Conservation (phyloP, 2,329 filamentous ascomycete genomes). For the Hypoxylon sp. region DNA sequence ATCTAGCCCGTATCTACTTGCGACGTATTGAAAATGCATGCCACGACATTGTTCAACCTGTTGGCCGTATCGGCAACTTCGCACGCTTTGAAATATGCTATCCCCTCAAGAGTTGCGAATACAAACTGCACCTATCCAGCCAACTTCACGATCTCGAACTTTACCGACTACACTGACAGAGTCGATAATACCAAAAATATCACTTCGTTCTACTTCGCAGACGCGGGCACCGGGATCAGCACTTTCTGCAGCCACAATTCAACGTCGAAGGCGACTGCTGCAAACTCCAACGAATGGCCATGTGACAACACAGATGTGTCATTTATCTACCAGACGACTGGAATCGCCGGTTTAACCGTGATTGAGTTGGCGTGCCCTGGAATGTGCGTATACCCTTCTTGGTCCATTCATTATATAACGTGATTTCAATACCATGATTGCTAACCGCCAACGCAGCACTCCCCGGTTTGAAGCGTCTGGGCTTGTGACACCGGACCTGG, state of each 20-base stretch:
- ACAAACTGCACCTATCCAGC: slow-evolving; percentile 48
- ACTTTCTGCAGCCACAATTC: slow-evolving; percentile 51
- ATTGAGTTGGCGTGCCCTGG: slow-evolving; percentile 51
- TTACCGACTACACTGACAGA: slow-evolving; percentile 46
- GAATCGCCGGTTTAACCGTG: slow-evolving; percentile 48
- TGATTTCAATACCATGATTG: not conserved
- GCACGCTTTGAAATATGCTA: slow-evolving; percentile 48
- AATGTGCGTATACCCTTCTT: slow-evolving; percentile 43
- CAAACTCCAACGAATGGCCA: slow-evolving; percentile 47
- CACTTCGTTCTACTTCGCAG: slow-evolving; percentile 49
- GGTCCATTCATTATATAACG: not conserved
- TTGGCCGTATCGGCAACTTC: slow-evolving; percentile 45
- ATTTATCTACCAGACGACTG: slow-evolving; percentile 54
- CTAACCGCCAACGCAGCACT: slow-evolving; percentile 37
- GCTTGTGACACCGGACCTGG: slow-evolving; percentile 42
- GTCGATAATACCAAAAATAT: slow-evolving; percentile 42
- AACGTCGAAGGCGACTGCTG: slow-evolving; percentile 46
- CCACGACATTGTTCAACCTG: slow-evolving; percentile 44
- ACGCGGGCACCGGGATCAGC: slow-evolving; percentile 49
- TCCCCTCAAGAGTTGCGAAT: slow-evolving; percentile 45
- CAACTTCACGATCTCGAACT: slow-evolving; percentile 49
- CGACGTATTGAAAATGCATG: slow-evolving; percentile 43
- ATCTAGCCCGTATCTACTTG: not conserved
- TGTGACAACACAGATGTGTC: slow-evolving; percentile 49
- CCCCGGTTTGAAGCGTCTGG: slow-evolving; percentile 50